Evolutionary conservation across 352 stramenopile species (phyloP), one percentile per base, ranked within the genome.

Genomic region (Pythium diclinum): DNA sequence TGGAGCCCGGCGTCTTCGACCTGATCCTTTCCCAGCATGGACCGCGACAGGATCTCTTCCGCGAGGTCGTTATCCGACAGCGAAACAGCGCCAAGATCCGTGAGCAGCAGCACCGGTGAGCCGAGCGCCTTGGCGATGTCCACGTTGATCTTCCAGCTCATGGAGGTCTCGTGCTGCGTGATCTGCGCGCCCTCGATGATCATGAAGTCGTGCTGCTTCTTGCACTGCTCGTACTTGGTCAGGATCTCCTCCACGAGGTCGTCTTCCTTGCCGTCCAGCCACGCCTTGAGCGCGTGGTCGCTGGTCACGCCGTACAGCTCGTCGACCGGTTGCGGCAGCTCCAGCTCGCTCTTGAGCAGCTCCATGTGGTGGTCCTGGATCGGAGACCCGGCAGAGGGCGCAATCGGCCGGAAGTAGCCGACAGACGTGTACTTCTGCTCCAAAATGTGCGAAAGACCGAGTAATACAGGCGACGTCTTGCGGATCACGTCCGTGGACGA

Each of bases 91-190:
- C 59, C 64, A 30, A 88, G 75, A 58, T 93, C 84, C 17, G 76
- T 80, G 16, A 89, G 67, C 23, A 87, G 70, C 6, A 93, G 62
- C 51, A 93, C 76, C 5, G 81, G 81, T 6, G 82, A 72, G 9
- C 82, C 82, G 10, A 93, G 70, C 28, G 82, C 76, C 51, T 87
- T 89, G 58, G 84, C 84, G 60, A 93, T 84, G 59, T 93, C 82
- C n/a, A 81, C 73, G 60, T 93, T 89, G 57, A 93, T 79, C 55
- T 89, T 87, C 84, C 82, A 93, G 71, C 79, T 89, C 77, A 88
- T 83, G 4, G 77, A 73, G 33, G 79, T 81, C 56, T 93, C 82
- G 71, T 86, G 75, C 59, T 85, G 71, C 25, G 79, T 78, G 44
- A 93, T 59, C 56, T 80, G 75, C 11, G 82, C 83, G n/a, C 84